A percentile compares a stretch with the other conserved stretches of the same genome.
These are phyloP conservation scores for Kluyveromyces aestuarii DNA, from an alignment of 805 yeast genomes.

Conservation along the genomic window DNA sequence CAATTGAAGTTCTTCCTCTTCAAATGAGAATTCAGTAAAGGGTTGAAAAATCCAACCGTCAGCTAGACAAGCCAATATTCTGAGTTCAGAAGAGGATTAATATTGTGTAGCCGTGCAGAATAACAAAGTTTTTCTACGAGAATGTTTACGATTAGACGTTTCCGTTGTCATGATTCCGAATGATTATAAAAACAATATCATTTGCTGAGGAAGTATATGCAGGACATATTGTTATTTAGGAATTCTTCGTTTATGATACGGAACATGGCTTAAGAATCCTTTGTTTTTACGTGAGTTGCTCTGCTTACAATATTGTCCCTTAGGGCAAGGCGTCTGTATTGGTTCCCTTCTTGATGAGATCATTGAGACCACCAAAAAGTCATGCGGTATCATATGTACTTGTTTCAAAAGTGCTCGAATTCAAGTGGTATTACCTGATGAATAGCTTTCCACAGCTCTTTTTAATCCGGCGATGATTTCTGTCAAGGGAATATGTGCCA, in stretches of 20 bases:
- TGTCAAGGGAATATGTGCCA: constrained; percentile 50
- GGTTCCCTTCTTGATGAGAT: background rate
- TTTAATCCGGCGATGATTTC: constrained; percentile 33
- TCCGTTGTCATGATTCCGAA: constrained; percentile 8
- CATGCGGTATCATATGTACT: constrained; percentile 5
- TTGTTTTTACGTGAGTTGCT: background rate
- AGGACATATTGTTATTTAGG: constrained; percentile 57
- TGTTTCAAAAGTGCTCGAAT: constrained; percentile 2
- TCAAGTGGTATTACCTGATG: constrained; percentile 20
- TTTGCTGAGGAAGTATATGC: constrained; percentile 68
- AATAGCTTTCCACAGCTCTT: constrained; percentile 31
- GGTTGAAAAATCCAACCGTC: too few species aligned
- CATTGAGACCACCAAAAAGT: constrained; percentile 24
- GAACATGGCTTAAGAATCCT: background rate
- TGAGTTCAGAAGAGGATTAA: constrained; percentile 4
- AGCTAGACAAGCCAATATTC: background rate
- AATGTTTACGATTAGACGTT: background rate
- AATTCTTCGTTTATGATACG: constrained; percentile 69
- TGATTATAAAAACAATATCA: constrained; percentile 30
- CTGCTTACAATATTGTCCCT: constrained; percentile 1
- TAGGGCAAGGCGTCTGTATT: background rate
- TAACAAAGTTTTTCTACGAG: too few species aligned
- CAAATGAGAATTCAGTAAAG: too few species aligned
- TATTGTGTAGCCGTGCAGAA: background rate
- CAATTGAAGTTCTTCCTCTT: too few species aligned